phyloP scores from a whole-genome alignment of 305 asterid species.

The Fraxinus floribunda region DNA sequence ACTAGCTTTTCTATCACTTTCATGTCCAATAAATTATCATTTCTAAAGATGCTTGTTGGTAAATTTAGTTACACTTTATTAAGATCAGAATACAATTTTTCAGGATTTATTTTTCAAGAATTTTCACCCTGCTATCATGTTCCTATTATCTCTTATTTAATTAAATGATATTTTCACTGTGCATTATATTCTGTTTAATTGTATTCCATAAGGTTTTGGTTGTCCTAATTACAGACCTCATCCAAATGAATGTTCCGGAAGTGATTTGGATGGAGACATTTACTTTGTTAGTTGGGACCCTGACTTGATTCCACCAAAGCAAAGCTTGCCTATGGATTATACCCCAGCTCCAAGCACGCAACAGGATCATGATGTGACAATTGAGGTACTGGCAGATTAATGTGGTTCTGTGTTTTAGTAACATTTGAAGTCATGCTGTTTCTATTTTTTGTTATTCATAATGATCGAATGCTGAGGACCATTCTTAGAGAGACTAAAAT shows the following conservation, averaged over 20 bases:
- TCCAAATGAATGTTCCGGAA: slow-evolving; percentile 54
- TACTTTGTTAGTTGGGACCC: slow-evolving; percentile 53
- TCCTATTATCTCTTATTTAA: neutral
- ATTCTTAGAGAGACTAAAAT: neutral
- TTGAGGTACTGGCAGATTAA: slow-evolving; percentile 36
- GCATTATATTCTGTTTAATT: neutral
- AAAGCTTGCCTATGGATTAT: slow-evolving; percentile 43
- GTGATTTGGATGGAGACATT: slow-evolving; percentile 50
- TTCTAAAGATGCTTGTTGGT: neutral
- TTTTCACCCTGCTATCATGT: neutral
- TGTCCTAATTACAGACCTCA: slow-evolving; percentile 37
- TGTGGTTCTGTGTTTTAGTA: neutral
- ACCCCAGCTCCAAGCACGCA: slow-evolving; percentile 32
- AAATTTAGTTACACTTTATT: neutral
- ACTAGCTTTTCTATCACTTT: neutral
- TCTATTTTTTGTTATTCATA: neutral
- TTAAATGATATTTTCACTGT: neutral
- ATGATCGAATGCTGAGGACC: neutral
- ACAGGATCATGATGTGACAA: slow-evolving; percentile 44
- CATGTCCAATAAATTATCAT: neutral
- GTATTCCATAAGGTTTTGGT: neutral
- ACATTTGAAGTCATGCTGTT: neutral
- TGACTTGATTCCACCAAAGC: slow-evolving; percentile 35
- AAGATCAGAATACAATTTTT: neutral
- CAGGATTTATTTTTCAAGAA: neutral